Evolutionary conservation across 768 basidiomycete genomes (phyloP), one percentile per base, ranked within the genome.

Genomic region (Macrolepiota dolichaula): DNA sequence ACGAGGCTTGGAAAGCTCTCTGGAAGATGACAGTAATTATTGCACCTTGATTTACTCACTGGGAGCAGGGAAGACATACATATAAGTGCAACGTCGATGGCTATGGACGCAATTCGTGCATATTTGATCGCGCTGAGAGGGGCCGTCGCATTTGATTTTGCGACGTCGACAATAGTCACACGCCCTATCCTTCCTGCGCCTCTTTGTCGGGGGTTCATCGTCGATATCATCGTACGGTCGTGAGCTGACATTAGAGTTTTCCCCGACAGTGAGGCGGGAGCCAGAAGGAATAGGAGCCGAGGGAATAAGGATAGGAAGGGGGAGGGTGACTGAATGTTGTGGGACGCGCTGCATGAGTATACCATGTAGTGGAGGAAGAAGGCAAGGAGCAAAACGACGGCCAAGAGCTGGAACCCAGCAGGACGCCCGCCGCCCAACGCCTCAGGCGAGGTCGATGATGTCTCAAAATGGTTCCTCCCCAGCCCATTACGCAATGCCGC

Each of bases 1-100:
- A 57, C 87, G 79, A 60, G 86, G 86, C 64, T 84, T 83, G 3
- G 87, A 87, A 1, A 76, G 76, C 69, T 87, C 86, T n/a, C 85
- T 87, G 56, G 38, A 47, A 58, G n/a, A n/a, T n/a, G n/a, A n/a
- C n/a, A n/a, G n/a, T n/a, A n/a, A n/a, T n/a, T n/a, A n/a, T n/a
- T n/a, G n/a, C n/a, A n/a, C n/a, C n/a, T n/a, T n/a, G n/a, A n/a
- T n/a, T n/a, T n/a, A n/a, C n/a, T n/a, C n/a, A n/a, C 25, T 15
- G 10, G 13, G 13, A 59, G 51, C 42, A 3, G 44, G 51, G 38
- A 36, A 55, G 37, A 76, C 83, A 52, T 63, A 85, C 85, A 86
- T 63, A 66, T 88, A 88, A 29, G 85, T 85, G 61, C 87, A 88
- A 3, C 73, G 66, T 63, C 82, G 84, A 62, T 74, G 72, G 59